phyloP scores from a whole-genome alignment of 1,284 basidiomycete species.

The Wallemia ichthyophaga region DNA sequence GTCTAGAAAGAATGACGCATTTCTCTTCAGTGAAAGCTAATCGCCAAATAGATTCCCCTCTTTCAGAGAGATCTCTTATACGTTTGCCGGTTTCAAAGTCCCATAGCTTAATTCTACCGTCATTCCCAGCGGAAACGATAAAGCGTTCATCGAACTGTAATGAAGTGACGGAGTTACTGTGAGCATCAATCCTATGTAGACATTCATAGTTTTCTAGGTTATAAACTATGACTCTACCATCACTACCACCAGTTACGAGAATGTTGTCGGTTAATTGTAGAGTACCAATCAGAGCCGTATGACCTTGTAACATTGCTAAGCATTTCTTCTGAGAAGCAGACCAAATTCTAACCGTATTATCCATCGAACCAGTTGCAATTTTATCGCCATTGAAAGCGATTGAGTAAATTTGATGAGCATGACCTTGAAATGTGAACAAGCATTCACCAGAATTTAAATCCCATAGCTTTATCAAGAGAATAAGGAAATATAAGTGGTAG shows the following conservation, averaged over 20 bases:
- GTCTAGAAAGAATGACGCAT: constrained; percentile 52
- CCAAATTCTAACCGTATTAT: constrained; percentile 76
- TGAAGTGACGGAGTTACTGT: constrained; percentile 70
- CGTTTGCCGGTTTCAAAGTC: constrained; percentile 36
- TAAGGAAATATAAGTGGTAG: constrained; percentile 3
- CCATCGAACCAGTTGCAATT: constrained; percentile 62
- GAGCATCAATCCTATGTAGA: constrained; percentile 25
- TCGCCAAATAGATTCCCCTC: constrained; percentile 64
- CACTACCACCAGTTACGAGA: constrained; percentile 70
- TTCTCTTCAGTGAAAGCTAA: constrained; percentile 45
- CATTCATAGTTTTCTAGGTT: constrained; percentile 28
- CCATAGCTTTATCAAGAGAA: constrained; percentile 29
- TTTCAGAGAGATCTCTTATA: constrained; percentile 42
- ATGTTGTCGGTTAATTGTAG: constrained; percentile 45
- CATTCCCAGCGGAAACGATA: constrained; percentile 37
- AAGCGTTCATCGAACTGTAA: constrained; percentile 51
- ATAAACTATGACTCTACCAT: constrained; percentile 77
- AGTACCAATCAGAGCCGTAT: constrained; percentile 79
- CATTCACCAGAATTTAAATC: constrained; percentile 40
- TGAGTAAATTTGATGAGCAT: constrained; percentile 72
- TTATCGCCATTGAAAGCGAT: constrained; percentile 69
- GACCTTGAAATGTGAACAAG: constrained; percentile 54
- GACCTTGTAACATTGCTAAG: constrained; percentile 60
- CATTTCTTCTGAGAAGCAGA: constrained; percentile 27
- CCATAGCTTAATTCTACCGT: constrained; percentile 67